Evolutionary conservation across 2,329 filamentous ascomycete genomes (phyloP).

Genomic region (Penicillium sp.): DNA sequence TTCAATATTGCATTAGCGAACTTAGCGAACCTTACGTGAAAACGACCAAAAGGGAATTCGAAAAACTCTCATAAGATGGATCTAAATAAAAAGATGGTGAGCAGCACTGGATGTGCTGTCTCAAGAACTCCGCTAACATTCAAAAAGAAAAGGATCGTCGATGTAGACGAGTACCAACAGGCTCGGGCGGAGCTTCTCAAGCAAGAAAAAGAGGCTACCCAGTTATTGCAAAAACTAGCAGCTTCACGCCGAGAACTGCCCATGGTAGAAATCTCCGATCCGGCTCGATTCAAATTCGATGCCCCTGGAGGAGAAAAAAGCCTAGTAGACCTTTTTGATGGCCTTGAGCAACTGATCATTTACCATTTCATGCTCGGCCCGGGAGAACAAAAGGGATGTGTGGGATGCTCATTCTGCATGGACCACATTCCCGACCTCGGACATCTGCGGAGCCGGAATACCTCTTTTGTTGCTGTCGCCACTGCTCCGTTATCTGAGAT

Average conservation of each 20-base stretch:
- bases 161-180: conserved; percentile 21
- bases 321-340: conserved; percentile 27
- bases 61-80: too few species aligned
- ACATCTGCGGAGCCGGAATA: conserved; percentile 41
- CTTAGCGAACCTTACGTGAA: too few species aligned
- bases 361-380: conserved; percentile 52
- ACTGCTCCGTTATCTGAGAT: conserved; percentile 41
- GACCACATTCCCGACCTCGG: conserved; percentile 41
- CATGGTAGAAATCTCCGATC: conserved; percentile 41
- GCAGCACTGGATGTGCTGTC: too few species aligned
- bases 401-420: conserved; percentile 41
- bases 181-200: neutral
- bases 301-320: conserved; percentile 20
- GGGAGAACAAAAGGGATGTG: conserved; percentile 35
- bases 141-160: conserved; percentile 21
- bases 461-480: conserved; percentile 42
- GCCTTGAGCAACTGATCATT: conserved; percentile 32
- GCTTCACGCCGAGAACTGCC: conserved; percentile 39
- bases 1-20: too few species aligned
- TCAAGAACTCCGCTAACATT: neutral
- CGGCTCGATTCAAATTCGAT: conserved; percentile 38
- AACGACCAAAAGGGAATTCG: too few species aligned
- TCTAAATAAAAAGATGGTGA: too few species aligned
- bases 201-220: conserved; percentile 12
- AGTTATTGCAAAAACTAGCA: conserved; percentile 18